Percentiles rank a stretch among this genome's conserved stretches.
These are phyloP conservation scores for Cucurbitaria berberidis DNA, from an alignment of 2,329 filamentous ascomycete genomes.

Conservation along the genomic window DNA sequence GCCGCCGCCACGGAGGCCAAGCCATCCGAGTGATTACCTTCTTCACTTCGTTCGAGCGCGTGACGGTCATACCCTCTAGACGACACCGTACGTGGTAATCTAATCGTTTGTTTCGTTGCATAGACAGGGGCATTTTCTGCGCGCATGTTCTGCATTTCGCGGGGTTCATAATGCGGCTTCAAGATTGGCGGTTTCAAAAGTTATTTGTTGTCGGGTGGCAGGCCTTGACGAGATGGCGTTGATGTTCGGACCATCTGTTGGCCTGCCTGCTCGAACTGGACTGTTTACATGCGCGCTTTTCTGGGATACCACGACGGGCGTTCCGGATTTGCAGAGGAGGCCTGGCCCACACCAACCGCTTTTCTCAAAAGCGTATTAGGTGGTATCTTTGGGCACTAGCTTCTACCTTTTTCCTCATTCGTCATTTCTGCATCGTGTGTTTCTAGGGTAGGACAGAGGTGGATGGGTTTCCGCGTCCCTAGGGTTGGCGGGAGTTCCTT, in stretches of 20 bases:
- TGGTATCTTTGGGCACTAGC: conserved; percentile 22
- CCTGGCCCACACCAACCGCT: conserved; percentile 25
- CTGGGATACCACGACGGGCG: conserved; percentile 31
- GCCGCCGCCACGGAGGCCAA: conserved; percentile 36
- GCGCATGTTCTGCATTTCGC: conserved; percentile 49
- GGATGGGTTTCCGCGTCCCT: conserved; percentile 8
- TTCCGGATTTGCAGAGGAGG: conserved; percentile 30
- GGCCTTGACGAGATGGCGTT: conserved; percentile 18
- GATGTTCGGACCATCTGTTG: conserved; percentile 22
- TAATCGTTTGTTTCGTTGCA: conserved; percentile 50
- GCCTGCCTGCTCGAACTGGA: conserved; percentile 12
- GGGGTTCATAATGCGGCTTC: conserved; percentile 28
- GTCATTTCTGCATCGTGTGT: conserved; percentile 19
- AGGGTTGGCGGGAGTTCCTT: conserved; percentile 7
- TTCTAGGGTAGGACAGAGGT: conserved; percentile 18
- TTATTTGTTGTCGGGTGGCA: conserved; percentile 29
- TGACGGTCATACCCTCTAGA: conserved; percentile 46
- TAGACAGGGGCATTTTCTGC: conserved; percentile 49
- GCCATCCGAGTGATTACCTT: conserved; percentile 48
- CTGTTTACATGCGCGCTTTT: conserved; percentile 21
- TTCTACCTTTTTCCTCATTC: conserved; percentile 12
- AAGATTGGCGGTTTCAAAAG: conserved; percentile 22
- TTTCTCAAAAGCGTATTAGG: conserved; percentile 25
- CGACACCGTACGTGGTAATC: conserved; percentile 45
- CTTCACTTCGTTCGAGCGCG: conserved; percentile 40